These are phyloP conservation scores for Diplodia sapinea DNA, from an alignment of 2,329 filamentous ascomycete species.

Conservation along the genomic window DNA sequence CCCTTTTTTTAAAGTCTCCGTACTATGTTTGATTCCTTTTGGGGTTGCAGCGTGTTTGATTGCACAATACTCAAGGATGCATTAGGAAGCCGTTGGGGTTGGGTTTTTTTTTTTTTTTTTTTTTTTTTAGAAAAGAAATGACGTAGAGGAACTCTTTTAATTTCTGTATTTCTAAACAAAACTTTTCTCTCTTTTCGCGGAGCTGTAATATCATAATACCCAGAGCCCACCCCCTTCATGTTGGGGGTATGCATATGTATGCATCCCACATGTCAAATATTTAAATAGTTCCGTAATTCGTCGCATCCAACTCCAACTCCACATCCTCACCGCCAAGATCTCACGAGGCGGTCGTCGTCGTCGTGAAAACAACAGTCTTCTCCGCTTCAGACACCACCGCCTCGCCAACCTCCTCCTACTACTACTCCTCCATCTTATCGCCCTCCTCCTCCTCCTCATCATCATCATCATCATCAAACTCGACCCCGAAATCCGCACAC, in stretches of 20 bases:
- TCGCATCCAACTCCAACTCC: no score
- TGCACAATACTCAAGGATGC: background rate
- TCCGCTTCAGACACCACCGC: background rate
- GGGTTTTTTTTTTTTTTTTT: no score
- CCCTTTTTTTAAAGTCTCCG: no score
- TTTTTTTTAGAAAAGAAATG: no score
- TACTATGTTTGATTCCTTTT: no score
- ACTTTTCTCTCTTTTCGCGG: background rate
- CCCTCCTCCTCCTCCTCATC: constrained; percentile 41
- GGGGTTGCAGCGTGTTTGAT: no score
- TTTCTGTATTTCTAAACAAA: background rate
- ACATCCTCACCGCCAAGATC: background rate
- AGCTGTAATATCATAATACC: constrained; percentile 4
- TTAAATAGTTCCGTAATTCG: background rate
- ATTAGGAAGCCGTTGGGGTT: background rate
- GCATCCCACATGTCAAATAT: background rate
- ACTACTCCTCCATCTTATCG: constrained; percentile 18
- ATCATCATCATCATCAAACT: constrained; percentile 58
- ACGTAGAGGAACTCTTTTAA: background rate
- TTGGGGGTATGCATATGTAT: background rate
- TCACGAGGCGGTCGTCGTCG: background rate
- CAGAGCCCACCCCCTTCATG: background rate
- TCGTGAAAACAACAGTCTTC: background rate
- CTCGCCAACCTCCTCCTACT: background rate
- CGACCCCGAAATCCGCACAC: constrained; percentile 76